Evolutionary conservation across 441 rosid genomes (phyloP).

Genomic region (Populus hybrid): DNA sequence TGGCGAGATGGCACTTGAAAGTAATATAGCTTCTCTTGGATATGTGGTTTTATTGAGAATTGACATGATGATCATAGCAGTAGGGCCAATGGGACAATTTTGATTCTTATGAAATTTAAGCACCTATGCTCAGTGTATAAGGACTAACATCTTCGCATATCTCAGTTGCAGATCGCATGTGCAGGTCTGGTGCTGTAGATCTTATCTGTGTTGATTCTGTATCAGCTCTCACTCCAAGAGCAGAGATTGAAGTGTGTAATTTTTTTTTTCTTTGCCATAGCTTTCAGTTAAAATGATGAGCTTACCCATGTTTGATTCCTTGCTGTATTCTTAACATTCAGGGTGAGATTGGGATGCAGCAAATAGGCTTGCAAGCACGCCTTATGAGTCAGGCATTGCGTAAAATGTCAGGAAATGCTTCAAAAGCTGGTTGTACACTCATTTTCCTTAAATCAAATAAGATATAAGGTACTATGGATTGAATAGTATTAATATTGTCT

Average conservation of each 20-base stretch:
- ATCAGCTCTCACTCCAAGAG: constrained; percentile 96
- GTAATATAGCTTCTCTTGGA: constrained; percentile 34
- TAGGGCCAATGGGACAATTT: not conserved
- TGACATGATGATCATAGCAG: not conserved
- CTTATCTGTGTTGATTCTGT: constrained; percentile 95
- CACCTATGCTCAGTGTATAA: not conserved
- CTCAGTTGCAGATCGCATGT: constrained; percentile 97
- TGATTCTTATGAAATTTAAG: constrained; percentile 10
- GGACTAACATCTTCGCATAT: constrained; percentile 24
- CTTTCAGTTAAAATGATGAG: constrained; percentile 12
- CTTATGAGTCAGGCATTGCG: constrained; percentile 99
- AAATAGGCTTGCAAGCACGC: constrained; percentile 97
- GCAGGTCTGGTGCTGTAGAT: constrained; percentile 93
- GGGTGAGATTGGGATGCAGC: constrained; percentile 99
- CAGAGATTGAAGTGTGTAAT: constrained; percentile 86
- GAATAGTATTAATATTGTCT: not conserved
- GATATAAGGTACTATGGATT: constrained; percentile 69
- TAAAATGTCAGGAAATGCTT: constrained; percentile 98
- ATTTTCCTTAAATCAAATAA: constrained; percentile 86
- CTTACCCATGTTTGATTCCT: constrained; percentile 8
- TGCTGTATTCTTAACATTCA: constrained; percentile 22
- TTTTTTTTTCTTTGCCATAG: not conserved
- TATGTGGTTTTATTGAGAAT: constrained; percentile 14
- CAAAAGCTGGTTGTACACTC: constrained; percentile 96
- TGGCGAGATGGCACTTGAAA: constrained; percentile 97